Percentiles rank a stretch among this genome's conserved stretches.
Conservation (phyloP, 106 monocot species). For the Hemerocallis citrina region DNA sequence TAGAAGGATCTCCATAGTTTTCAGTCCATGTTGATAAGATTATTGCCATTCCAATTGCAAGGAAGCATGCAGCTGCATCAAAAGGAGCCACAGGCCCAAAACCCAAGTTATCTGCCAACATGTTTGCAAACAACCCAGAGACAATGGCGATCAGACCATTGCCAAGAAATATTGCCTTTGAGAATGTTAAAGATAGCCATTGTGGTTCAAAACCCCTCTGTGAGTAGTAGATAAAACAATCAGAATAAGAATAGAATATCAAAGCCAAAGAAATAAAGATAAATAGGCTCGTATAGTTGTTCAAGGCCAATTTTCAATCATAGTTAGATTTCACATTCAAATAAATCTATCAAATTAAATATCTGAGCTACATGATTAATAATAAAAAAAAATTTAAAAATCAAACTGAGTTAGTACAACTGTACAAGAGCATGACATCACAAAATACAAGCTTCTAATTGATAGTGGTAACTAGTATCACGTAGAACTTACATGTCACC, state of each 20-base stretch:
- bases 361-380: no score
- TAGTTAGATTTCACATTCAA: no score
- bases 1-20: conserved; percentile 95
- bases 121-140: conserved; percentile 73
- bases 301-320: no score
- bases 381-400: no score
- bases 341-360: no score
- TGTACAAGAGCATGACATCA: no score
- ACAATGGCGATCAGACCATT: conserved; percentile 92
- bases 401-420: no score
- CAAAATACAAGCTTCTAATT: no score
- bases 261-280: background rate
- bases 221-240: background rate
- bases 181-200: conserved; percentile 96
- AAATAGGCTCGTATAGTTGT: background rate
- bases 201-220: conserved; percentile 97
- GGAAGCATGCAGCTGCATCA: conserved; percentile 92
- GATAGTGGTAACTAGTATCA: no score
- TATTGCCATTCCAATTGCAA: conserved; percentile 92
- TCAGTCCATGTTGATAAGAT: conserved; percentile 87
- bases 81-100: conserved; percentile 96
- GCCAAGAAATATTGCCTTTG: conserved; percentile 98
- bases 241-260: conserved; percentile 12
- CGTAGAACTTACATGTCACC: no score
- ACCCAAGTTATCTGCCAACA: conserved; percentile 75